Evolutionary conservation across 78 protist genomes (phyloP).

Genomic region (Tieghemostelium lacteum): DNA sequence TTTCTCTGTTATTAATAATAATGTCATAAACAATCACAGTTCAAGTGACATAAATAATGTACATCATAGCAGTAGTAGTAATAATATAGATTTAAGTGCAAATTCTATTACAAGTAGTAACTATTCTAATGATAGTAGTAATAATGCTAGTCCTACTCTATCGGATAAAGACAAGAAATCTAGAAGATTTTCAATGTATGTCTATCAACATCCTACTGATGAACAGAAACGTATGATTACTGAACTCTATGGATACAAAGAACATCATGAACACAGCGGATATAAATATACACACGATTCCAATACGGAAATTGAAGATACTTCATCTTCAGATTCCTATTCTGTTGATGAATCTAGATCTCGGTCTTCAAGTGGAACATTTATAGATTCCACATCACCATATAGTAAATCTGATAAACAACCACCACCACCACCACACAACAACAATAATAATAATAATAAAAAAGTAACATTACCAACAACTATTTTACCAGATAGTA

Average conservation of each 20-base stretch:
- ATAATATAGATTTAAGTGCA: not conserved
- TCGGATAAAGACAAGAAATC: not conserved
- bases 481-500: conserved; percentile 3
- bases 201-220: conserved; percentile 69
- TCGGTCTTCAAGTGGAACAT: not conserved
- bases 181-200: conserved; percentile 70
- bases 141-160: no score
- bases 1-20: no score
- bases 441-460: not conserved
- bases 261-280: conserved; percentile 8
- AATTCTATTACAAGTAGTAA: not conserved
- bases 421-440: not conserved
- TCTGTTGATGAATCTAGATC: not conserved
- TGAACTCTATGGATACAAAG: conserved; percentile 59
- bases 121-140: not conserved
- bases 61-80: not conserved
- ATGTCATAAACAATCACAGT: not conserved
- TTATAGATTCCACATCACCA: not conserved
- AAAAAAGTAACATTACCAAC: conserved; percentile 21
- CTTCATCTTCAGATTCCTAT: conserved; percentile 15
- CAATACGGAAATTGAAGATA: not conserved
- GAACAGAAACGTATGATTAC: conserved; percentile 58
- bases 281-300: conserved; percentile 68
- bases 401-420: not conserved
- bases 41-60: not conserved